Base-by-base conservation (phyloP, 495 filamentous ascomycete species). In the Annulohypoxylon bovei region DNA sequence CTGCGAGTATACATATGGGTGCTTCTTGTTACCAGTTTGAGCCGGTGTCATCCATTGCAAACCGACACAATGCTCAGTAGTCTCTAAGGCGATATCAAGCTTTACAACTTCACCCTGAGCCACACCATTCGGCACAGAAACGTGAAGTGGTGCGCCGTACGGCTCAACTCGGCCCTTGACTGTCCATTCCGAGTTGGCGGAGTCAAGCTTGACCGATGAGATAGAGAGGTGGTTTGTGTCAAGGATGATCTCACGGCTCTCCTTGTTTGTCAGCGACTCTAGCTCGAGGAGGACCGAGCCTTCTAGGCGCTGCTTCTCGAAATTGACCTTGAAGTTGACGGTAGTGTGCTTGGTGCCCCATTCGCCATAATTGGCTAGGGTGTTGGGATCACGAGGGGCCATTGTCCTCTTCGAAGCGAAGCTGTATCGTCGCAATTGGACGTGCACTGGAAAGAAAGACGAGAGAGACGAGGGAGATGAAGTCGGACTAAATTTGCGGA, bases 1-100 rank as follows among this genome's bases (percentile, higher is more conserved):
- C 87, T 98, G 95, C 37, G 92, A 95, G 84, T 97, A 98, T 89
- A 98, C 95, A 77, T 97, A 98, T 6, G 95, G 95, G 71, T 93
- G 90, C 73, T 94, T 94, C 78, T 92, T 93, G 84, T 95, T 97
- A 47, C 90, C 91, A 3, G 95, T 97, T 82, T 99, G 95, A 22
- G 90, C 89, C 6, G 93, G 91, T 0, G 89, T 93, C 79, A 98
- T 82, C 95, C 95, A 98, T 80, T 97, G 94, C 52, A 98, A 83
- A 0, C 94, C 95, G 6, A 94, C 97, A 78, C 95, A 97, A 66
- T 92, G 86, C 14, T 91, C 86, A 1, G 94, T 98, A 8, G 95
- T 98, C 53, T 84, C 81, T 40, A 86, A 62, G 20, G 77, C 76
- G 62, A 87, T 83, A 85, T 88, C 79, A 23, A 95, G 74, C 67